Conservation (phyloP, 345 rosid genomes). For the Gossypium longicalyx region DNA sequence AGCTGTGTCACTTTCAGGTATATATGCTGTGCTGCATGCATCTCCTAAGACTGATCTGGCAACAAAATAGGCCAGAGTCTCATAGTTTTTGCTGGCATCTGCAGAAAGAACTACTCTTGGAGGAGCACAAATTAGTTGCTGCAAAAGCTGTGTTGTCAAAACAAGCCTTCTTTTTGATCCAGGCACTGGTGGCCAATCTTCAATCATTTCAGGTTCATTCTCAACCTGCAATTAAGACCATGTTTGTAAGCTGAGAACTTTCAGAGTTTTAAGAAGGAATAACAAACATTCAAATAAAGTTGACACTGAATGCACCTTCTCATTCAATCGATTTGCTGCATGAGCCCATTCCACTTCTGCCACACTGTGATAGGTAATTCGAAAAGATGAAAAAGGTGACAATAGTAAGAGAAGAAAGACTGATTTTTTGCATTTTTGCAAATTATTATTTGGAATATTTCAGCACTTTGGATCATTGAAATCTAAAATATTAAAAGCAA, state of each 20-base stretch:
- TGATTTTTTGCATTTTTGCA: not conserved
- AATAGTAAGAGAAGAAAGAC: not conserved
- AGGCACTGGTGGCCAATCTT: slow-evolving; percentile 37
- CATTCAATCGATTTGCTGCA: slow-evolving; percentile 52
- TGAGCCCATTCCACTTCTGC: slow-evolving; percentile 69
- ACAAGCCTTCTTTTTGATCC: slow-evolving; percentile 77
- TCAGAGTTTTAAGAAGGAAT: not conserved
- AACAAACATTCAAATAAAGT: not conserved
- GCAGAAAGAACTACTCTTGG: slow-evolving; percentile 44
- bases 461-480: not conserved
- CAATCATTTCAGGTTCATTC: slow-evolving; percentile 42
- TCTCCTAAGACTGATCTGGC: slow-evolving; percentile 65
- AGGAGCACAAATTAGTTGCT: slow-evolving; percentile 59
- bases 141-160: slow-evolving; percentile 74
- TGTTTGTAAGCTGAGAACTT: slow-evolving; percentile 18
- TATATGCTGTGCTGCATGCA: slow-evolving; percentile 50
- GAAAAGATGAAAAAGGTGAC: not conserved
- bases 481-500: not conserved
- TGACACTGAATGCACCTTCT: slow-evolving; percentile 51
- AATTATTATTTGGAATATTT: not conserved
- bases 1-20: slow-evolving; percentile 27
- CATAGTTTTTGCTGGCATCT: slow-evolving; percentile 45
- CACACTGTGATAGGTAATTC: slow-evolving; percentile 40
- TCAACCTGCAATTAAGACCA: slow-evolving; percentile 23
- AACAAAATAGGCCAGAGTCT: slow-evolving; percentile 44